Base-by-base conservation (phyloP, 2,329 filamentous ascomycete species). In the Onygena corvina region DNA sequence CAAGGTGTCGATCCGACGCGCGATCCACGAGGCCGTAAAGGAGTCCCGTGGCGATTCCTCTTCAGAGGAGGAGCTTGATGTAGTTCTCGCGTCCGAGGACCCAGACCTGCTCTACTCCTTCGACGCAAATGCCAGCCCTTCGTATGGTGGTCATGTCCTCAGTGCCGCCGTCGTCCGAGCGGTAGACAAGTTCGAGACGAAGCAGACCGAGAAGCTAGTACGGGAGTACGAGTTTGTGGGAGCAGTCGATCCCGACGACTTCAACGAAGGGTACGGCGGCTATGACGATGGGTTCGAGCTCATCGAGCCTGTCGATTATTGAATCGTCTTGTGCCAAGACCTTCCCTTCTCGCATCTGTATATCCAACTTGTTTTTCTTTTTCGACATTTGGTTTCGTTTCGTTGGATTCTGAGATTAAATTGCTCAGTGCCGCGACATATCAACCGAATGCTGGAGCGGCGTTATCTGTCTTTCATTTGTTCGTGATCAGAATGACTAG, bases 151-250 rank as follows among this genome's bases (percentile, higher is more conserved):
- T 62, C 75, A 77, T 59, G 71, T 81, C 59, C 67, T 81, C 45
- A 73, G 74, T 52, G 67, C 68, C 12, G 76, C 77, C 8, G 66
- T 81, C 29, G 71, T 68, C 49, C 73, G 76, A 61, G 77, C 77
- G 1, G 73, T 80, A 34, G 72, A 77, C 66, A 72, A 71, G 54
- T 81, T 73, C 59, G 77, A 81, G 64, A 74, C 72, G 53, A 73
- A 73, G 57, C 73, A 77, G 64, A 80, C 76, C 1, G 75, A 78
- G 63, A 77, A 77, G 64, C 61, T 81, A 44, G 72, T 78, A 61
- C 75, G 73, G 65, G 77, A 80, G 64, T 81, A 80, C 57, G 76
- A 80, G 59, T 70, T 70, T 69, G 57, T 73, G 67, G 56, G 71
- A 21, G 58, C 58, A 14, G 62, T 65, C 47, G 61, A 64, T 38